Conservation (phyloP, 306 rosid genomes). For the Cercis canadensis region DNA sequence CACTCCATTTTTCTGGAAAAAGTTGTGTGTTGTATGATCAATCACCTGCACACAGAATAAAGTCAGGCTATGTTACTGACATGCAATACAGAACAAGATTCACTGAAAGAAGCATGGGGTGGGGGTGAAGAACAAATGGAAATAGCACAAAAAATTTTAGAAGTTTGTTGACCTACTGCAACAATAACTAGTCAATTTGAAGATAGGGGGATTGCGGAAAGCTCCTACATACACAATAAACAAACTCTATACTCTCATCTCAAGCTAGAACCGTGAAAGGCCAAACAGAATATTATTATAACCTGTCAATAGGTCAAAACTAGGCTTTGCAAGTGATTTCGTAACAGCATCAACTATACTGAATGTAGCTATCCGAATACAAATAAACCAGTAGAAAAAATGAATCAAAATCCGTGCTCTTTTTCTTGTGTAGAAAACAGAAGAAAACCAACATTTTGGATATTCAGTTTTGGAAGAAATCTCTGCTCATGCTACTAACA, state of each 20-base stretch:
- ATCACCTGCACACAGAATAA: conserved; percentile 50
- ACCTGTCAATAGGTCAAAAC: too few species aligned
- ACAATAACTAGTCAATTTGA: background rate
- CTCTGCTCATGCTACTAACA: background rate
- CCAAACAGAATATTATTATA: background rate
- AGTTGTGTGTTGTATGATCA: conserved; percentile 72
- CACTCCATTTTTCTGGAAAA: conserved; percentile 51
- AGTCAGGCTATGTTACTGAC: background rate
- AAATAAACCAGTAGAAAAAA: too few species aligned
- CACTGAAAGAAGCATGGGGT: conserved; percentile 9
- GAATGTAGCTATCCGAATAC: too few species aligned
- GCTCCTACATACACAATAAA: background rate
- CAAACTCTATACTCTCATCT: background rate
- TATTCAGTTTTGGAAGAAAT: background rate
- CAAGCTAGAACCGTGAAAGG: background rate
- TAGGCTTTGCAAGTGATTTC: background rate
- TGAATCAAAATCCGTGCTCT: too few species aligned
- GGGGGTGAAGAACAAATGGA: too few species aligned
- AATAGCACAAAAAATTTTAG: background rate
- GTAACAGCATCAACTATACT: background rate
- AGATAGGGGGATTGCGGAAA: background rate
- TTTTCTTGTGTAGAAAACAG: too few species aligned
- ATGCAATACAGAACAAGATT: conserved; percentile 14
- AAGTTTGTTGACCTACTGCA: background rate
- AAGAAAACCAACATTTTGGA: too few species aligned